A percentile compares a stretch with the other conserved stretches of the same genome.
These are phyloP conservation scores for Globisporangium nunn DNA, from an alignment of 352 stramenopile genomes.

Conservation along the genomic window DNA sequence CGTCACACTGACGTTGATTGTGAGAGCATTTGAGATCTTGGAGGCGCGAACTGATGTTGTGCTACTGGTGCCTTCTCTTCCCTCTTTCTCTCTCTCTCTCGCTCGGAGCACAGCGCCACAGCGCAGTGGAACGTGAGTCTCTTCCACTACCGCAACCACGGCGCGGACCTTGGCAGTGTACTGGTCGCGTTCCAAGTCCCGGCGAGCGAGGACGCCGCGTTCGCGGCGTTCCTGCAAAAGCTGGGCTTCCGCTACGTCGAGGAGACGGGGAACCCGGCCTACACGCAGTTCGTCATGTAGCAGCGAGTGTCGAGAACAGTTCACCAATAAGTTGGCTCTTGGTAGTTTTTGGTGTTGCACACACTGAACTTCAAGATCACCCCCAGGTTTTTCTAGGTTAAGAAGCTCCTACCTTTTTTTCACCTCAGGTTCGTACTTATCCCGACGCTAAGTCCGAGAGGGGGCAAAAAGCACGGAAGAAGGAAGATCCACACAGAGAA, in stretches of 20 bases:
- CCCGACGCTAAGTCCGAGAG: background rate
- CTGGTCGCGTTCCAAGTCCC: slow-evolving; percentile 95
- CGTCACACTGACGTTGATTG: background rate
- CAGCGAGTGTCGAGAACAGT: background rate
- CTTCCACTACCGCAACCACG: slow-evolving; percentile 99
- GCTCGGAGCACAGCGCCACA: slow-evolving; percentile 1
- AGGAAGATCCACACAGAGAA: no score
- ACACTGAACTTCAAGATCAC: no score
- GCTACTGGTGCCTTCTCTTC: background rate
- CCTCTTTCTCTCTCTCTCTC: background rate
- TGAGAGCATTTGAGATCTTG: no score
- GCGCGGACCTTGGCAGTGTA: slow-evolving; percentile 96
- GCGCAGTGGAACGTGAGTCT: slow-evolving; percentile 95
- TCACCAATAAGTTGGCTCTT: no score
- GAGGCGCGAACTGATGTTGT: background rate
- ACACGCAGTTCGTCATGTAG: slow-evolving; percentile 70
- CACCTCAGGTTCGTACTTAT: no score
- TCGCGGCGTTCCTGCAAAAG: slow-evolving; percentile 54
- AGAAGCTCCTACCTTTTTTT: no score
- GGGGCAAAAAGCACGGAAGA: background rate
- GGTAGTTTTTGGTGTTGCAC: no score
- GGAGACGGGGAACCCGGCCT: slow-evolving; percentile 80
- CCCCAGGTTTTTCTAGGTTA: no score
- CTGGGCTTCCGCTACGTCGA: slow-evolving; percentile 78
- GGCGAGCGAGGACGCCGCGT: slow-evolving; percentile 37